Conservation (phyloP, 768 basidiomycete genomes). For the Leccinellum rugosiceps region DNA sequence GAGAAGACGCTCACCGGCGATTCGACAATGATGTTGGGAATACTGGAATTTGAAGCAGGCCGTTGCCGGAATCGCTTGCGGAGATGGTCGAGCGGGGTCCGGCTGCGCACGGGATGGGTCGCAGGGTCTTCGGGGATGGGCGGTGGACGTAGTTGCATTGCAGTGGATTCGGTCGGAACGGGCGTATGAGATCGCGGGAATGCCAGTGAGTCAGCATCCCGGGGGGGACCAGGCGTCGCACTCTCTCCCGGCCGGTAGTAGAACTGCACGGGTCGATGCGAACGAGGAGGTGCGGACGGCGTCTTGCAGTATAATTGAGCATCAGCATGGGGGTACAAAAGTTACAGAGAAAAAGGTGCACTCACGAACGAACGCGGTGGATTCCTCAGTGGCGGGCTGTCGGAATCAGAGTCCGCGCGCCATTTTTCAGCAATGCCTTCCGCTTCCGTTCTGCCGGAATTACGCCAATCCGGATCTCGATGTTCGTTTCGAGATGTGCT, state of each 20-base stretch:
- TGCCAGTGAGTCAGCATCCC: conserved; percentile 10
- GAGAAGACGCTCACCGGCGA: conserved; percentile 39
- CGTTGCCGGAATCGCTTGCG: conserved; percentile 29
- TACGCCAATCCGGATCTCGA: conserved; percentile 12
- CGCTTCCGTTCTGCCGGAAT: conserved; percentile 22
- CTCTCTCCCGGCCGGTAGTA: conserved; percentile 33
- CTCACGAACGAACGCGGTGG: conserved; percentile 22
- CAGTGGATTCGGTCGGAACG: conserved; percentile 4
- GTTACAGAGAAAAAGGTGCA: background rate
- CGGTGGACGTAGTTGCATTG: background rate
- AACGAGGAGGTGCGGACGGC: conserved; percentile 9
- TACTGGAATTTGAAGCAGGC: conserved; percentile 31
- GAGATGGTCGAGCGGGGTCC: conserved; percentile 23
- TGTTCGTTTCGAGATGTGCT: conserved; percentile 18
- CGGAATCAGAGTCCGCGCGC: conserved; percentile 27
- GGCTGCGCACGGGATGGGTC: conserved; percentile 11
- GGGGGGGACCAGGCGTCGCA: conserved; percentile 25
- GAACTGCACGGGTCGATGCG: conserved; percentile 10
- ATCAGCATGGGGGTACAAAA: conserved; percentile 1
- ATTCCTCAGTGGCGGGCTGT: conserved; percentile 11
- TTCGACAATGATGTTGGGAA: conserved; percentile 44
- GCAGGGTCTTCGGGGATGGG: background rate
- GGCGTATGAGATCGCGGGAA: conserved; percentile 17
- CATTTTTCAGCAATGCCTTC: conserved; percentile 30
- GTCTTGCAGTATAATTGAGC: conserved; percentile 9